These are phyloP conservation scores for Spinacia oleracea DNA, from an alignment of 179 eudicot genomes.

Conservation along the genomic window DNA sequence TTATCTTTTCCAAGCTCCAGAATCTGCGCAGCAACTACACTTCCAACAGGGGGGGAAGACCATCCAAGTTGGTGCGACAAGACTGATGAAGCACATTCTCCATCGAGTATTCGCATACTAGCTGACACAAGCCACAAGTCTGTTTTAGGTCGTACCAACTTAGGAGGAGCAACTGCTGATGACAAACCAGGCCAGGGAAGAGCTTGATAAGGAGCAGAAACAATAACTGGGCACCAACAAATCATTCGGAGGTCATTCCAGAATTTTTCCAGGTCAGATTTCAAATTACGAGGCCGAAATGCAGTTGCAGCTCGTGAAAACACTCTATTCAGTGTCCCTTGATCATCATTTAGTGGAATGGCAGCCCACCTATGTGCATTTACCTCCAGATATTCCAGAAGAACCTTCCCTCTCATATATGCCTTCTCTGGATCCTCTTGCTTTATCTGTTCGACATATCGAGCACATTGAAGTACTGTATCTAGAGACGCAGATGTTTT, in stretches of 20 bases:
- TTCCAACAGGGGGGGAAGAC: conserved; percentile 94
- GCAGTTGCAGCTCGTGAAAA: conserved; percentile 80
- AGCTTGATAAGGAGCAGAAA: conserved; percentile 71
- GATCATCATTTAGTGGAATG: conserved; percentile 48
- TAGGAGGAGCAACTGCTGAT: conserved; percentile 95
- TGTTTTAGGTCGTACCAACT: conserved; percentile 67
- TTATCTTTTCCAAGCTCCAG: conserved; percentile 99
- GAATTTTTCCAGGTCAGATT: conserved; percentile 87
- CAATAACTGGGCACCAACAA: conserved; percentile 96
- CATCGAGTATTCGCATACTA: conserved; percentile 96
- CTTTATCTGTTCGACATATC: conserved; percentile 62
- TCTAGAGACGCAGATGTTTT: conserved; percentile 77
- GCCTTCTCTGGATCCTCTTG: conserved; percentile 73
- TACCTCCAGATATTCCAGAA: conserved; percentile 91
- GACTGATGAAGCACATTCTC: conserved; percentile 88
- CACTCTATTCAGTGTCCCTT: conserved; percentile 68
- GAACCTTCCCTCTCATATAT: conserved; percentile 71
- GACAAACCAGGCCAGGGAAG: conserved; percentile 94
- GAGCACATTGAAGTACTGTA: conserved; percentile 86
- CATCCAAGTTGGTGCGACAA: conserved; percentile 90
- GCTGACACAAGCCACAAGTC: conserved; percentile 99
- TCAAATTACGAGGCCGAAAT: conserved; percentile 60
- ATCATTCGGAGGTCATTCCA: conserved; percentile 92
- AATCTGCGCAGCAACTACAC: conserved; percentile 96
- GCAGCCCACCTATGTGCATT: conserved; percentile 90